phyloP scores from a whole-genome alignment of 2,329 filamentous ascomycete genomes.

The Colletotrichum zoysiae region DNA sequence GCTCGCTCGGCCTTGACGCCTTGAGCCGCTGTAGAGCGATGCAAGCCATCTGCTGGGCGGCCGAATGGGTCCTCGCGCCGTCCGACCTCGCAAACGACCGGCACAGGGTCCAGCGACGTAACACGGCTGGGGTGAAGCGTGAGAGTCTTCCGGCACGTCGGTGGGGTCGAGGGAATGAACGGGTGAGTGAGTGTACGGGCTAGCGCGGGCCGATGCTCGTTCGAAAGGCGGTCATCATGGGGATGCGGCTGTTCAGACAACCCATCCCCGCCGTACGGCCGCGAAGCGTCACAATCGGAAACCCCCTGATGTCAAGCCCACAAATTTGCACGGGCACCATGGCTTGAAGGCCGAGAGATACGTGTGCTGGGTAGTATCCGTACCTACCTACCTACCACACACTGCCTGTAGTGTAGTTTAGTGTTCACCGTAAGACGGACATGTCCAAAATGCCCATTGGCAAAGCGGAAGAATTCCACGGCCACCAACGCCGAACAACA shows the following conservation, averaged over 20 bases:
- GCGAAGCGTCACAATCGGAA: not conserved
- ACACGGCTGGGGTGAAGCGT: constrained; percentile 8
- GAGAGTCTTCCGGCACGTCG: not conserved
- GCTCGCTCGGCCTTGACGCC: not conserved
- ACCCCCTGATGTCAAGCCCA: not conserved
- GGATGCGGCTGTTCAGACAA: constrained; percentile 9
- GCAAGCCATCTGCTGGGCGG: constrained; percentile 26
- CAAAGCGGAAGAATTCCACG: constrained; percentile 22
- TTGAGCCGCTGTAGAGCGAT: constrained; percentile 30
- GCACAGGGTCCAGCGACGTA: constrained; percentile 9
- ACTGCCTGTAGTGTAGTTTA: not conserved
- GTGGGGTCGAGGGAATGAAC: constrained; percentile 7
- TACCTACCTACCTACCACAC: too few species aligned
- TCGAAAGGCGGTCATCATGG: constrained; percentile 15
- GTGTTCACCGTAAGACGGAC: constrained; percentile 33
- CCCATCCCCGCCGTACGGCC: not conserved
- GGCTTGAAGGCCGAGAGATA: not conserved
- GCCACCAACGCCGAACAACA: constrained; percentile 18
- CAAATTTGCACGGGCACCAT: not conserved
- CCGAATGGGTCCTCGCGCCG: constrained; percentile 10
- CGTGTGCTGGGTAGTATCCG: not conserved
- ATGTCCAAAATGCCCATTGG: constrained; percentile 15
- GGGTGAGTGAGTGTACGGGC: constrained; percentile 5
- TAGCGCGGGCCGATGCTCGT: constrained; percentile 19
- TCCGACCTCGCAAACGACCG: constrained; percentile 27